These are phyloP conservation scores for Vitis hybrid DNA, from an alignment of 177 flowering plant species.

Conservation along the genomic window DNA sequence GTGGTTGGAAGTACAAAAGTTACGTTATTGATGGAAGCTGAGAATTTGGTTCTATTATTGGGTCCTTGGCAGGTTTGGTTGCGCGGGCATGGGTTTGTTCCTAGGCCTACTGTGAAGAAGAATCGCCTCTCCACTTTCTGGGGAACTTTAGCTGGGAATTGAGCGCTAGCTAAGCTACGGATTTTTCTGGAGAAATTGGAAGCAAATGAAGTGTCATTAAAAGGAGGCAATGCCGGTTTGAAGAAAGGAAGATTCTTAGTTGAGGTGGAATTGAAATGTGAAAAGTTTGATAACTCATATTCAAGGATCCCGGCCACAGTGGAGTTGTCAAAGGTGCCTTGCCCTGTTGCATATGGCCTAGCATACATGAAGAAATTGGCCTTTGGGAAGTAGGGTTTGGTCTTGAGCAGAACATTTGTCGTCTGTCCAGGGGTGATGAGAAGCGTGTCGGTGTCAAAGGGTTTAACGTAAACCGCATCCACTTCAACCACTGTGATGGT, in stretches of 20 bases:
- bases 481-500: slow-evolving; percentile 42
- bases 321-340: slow-evolving; percentile 42
- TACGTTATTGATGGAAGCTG: slow-evolving; percentile 54
- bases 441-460: slow-evolving; percentile 27
- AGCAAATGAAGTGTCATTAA: slow-evolving; percentile 48
- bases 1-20: slow-evolving; percentile 40
- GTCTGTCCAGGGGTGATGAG: slow-evolving; percentile 38
- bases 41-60: slow-evolving; percentile 35
- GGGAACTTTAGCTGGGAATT: slow-evolving; percentile 44
- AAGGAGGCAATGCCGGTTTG: slow-evolving; percentile 35
- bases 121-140: slow-evolving; percentile 30
- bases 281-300: slow-evolving; percentile 14
- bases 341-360: slow-evolving; percentile 40
- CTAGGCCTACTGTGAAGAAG: slow-evolving; percentile 47
- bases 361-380: slow-evolving; percentile 43
- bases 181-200: slow-evolving; percentile 32
- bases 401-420: slow-evolving; percentile 39
- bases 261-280: neutral
- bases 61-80: slow-evolving; percentile 53
- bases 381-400: slow-evolving; percentile 29
- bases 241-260: slow-evolving; percentile 28
- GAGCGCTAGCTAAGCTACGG: slow-evolving; percentile 33
- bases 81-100: slow-evolving; percentile 34
- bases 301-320: slow-evolving; percentile 39
- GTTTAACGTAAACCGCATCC: slow-evolving; percentile 41